These are phyloP conservation scores for Magnolia kwangsiensis DNA, from an alignment of 164 flowering plant species.

Conservation along the genomic window DNA sequence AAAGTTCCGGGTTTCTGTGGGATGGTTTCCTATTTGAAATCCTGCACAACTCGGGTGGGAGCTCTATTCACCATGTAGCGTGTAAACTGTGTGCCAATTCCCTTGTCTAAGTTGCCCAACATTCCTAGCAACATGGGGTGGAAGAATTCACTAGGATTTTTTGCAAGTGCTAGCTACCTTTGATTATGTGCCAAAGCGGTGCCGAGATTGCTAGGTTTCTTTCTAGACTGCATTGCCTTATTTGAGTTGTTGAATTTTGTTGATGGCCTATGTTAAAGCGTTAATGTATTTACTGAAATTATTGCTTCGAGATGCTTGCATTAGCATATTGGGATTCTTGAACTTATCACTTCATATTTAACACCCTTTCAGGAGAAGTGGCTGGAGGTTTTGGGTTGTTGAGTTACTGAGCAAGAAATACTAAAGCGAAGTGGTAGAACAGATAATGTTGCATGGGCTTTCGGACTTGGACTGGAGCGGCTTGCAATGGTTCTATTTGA, in stretches of 20 bases:
- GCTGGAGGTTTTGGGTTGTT: constrained; percentile 98
- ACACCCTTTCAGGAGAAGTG: constrained; percentile 65
- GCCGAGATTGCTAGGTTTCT: not conserved
- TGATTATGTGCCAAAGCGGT: too few relatives aligned
- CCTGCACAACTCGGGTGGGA: too few relatives aligned
- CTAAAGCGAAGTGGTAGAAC: constrained; percentile 59
- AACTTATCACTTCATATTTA: not conserved
- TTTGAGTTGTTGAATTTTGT: not conserved
- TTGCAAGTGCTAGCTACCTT: too few relatives aligned
- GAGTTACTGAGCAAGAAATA: constrained; percentile 92
- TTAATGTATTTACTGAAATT: not conserved
- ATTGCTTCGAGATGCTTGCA: not conserved
- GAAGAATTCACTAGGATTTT: too few relatives aligned
- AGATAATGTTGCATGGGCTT: constrained; percentile 93
- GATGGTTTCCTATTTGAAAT: too few relatives aligned
- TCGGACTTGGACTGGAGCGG: constrained; percentile 95
- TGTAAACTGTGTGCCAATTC: too few relatives aligned
- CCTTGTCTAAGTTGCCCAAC: too few relatives aligned
- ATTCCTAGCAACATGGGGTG: too few relatives aligned
- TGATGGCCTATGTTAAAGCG: not conserved
- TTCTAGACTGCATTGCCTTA: not conserved
- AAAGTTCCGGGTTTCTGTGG: too few relatives aligned
- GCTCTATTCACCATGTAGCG: too few relatives aligned
- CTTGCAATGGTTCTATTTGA: constrained; percentile 93
- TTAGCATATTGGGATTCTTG: not conserved